These are phyloP conservation scores for Zasmidium angulare DNA, from an alignment of 2,329 filamentous ascomycete genomes.

Conservation along the genomic window DNA sequence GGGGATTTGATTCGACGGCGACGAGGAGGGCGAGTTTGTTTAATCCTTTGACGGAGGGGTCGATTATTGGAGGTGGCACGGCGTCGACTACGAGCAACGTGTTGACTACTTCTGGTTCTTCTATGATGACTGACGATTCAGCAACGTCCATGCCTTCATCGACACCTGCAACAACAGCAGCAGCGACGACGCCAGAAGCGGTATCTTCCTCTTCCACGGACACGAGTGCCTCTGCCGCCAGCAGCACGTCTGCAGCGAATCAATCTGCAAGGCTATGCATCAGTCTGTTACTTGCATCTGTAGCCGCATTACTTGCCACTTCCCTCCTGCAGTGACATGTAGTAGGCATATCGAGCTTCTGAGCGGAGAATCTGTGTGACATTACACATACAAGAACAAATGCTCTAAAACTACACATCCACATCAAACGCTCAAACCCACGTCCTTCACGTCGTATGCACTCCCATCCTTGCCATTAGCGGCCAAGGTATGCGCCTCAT, in stretches of 20 bases:
- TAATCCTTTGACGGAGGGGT: background rate
- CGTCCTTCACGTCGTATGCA: constrained; percentile 1
- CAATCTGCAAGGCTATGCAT: no score
- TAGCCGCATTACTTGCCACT: no score
- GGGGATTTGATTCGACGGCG: background rate
- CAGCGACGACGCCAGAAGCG: background rate
- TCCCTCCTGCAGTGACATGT: no score
- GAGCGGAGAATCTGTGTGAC: constrained; percentile 11
- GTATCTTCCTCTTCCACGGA: background rate
- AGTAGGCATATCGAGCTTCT: no score
- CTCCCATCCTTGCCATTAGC: constrained; percentile 1
- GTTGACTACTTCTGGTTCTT: background rate
- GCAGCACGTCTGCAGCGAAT: background rate
- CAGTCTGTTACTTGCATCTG: no score
- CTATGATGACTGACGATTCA: no score
- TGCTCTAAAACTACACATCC: constrained; percentile 6
- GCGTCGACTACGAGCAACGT: background rate
- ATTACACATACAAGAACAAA: constrained; percentile 12
- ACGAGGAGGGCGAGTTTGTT: background rate
- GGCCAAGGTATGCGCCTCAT: background rate
- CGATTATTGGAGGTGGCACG: background rate
- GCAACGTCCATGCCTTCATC: no score
- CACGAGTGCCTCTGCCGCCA: background rate
- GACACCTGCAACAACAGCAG: background rate
- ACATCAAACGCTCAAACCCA: background rate